Evolutionary conservation across 2,329 filamentous ascomycete genomes (phyloP), one percentile per base, ranked within the genome.

Genomic region (Clarireedia paspali): DNA sequence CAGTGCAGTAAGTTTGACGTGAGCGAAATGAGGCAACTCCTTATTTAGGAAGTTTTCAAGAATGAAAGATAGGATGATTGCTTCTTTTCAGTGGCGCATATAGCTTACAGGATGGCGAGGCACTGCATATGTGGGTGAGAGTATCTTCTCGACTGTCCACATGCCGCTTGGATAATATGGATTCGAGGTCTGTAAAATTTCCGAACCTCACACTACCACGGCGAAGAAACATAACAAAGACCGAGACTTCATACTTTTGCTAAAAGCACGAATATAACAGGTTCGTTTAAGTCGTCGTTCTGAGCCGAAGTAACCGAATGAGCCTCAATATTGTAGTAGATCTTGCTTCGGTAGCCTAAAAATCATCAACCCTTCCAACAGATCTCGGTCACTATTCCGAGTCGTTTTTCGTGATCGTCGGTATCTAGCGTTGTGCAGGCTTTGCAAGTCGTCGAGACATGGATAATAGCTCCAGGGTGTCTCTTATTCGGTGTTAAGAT

Each of bases 41-140:
- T 20, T 20, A 5, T 20, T 20, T 23, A 20, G 20, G 20, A 12
- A 23, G 10, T 9, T 6, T 9, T 5, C 5, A 20, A 20, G 10
- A 23, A 45, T 24, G 42, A 23, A 45, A 45, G 42, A 26, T 20
- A 45, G 10, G 20, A 23, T 45, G 6, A 45, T 45, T 52, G 17
- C 14, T 12, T 24, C 39, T 10, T 38, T 36, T 23, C n/a, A 14
- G 50, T 53, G 50, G 42, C 40, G 40, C 50, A 36, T n/a, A 36
- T n/a, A 42, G 27, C 50, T 17, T 46, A 38, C 27, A 36, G 7
- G 5, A 4, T 36, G 15, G 17, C 14, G n/a, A 53, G 17, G 15
- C 46, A 48, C 17, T 53, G 50, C 40, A 53, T 52, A 38, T 46
- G 42, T 46, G 42, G 26, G 50, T 34, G 42, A 23, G 26, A 24